A percentile compares a stretch with the other conserved stretches of the same genome.
Conservation (phyloP, 805 yeast genomes). For the Yarrowia hollandica region DNA sequence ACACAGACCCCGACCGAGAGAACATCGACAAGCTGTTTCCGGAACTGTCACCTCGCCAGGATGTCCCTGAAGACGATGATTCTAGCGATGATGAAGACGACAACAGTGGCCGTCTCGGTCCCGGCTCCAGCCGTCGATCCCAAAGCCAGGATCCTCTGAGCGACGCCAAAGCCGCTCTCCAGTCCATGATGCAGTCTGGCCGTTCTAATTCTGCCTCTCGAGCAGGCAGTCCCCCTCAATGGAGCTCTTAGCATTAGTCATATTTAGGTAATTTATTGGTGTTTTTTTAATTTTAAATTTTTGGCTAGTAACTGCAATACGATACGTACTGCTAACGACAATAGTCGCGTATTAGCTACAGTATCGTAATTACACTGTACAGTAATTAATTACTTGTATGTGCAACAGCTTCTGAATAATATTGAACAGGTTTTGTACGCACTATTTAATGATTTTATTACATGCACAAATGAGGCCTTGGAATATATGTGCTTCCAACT, state of each 20-base stretch:
- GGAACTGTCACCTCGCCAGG: constrained; percentile 25
- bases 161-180: constrained; percentile 25
- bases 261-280: constrained; percentile 16
- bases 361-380: no score
- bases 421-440: no score
- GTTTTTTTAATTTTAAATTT: not conserved
- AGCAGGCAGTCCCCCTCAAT: not conserved
- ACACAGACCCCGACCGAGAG: constrained; percentile 17
- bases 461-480: no score
- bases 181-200: constrained; percentile 10
- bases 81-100: not conserved
- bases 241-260: constrained; percentile 19
- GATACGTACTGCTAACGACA: no score
- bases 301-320: no score
- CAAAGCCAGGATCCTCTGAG: constrained; percentile 12
- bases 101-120: not conserved
- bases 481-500: no score
- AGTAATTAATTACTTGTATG: no score
- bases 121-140: not conserved
- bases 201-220: not conserved
- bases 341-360: no score
- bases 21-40: constrained; percentile 26
- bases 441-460: no score
- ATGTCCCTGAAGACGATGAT: constrained; percentile 2
- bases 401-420: no score